These are phyloP conservation scores for Aaosphaeria arxii DNA, from an alignment of 2,329 filamentous ascomycete genomes.

Conservation along the genomic window DNA sequence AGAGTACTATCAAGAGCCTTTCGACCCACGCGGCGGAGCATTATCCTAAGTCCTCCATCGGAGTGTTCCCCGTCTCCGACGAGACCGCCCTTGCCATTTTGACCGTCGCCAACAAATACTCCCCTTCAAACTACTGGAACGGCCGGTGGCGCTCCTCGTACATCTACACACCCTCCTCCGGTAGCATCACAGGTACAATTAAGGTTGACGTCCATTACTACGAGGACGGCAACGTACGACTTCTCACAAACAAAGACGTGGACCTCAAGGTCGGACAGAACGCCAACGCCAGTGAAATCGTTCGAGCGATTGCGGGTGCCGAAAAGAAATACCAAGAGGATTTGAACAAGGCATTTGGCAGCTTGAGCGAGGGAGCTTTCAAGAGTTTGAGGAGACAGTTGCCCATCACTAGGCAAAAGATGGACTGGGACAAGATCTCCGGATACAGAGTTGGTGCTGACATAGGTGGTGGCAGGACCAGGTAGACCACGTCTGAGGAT, in stretches of 20 bases:
- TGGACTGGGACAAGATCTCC: conserved; percentile 98
- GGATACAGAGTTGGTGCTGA: conserved; percentile 69
- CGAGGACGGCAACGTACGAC: conserved; percentile 94
- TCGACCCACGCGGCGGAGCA: conserved; percentile 79
- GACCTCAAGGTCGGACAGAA: conserved; percentile 57
- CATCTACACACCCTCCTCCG: conserved; percentile 66
- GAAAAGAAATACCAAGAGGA: conserved; percentile 98
- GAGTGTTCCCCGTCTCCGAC: conserved; percentile 76
- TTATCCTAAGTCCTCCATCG: conserved; percentile 76
- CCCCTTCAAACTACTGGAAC: conserved; percentile 98
- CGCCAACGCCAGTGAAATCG: conserved; percentile 64
- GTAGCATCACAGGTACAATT: conserved; percentile 71
- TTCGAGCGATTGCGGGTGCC: conserved; percentile 70
- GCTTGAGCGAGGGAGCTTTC: conserved; percentile 89
- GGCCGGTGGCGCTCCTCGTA: conserved; percentile 94
- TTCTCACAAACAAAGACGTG: conserved; percentile 82
- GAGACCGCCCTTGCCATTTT: conserved; percentile 76
- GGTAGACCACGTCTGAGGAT: conserved; percentile 15
- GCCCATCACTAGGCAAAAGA: conserved; percentile 95
- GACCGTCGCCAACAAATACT: conserved; percentile 94
- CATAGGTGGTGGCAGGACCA: conserved; percentile 48
- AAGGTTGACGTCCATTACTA: conserved; percentile 99
- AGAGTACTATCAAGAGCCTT: conserved; percentile 78
- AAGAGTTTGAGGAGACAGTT: conserved; percentile 89
- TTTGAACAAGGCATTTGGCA: conserved; percentile 84